Evolutionary conservation across 352 stramenopile species (phyloP).

Genomic region (Phytophthora nicotianae): DNA sequence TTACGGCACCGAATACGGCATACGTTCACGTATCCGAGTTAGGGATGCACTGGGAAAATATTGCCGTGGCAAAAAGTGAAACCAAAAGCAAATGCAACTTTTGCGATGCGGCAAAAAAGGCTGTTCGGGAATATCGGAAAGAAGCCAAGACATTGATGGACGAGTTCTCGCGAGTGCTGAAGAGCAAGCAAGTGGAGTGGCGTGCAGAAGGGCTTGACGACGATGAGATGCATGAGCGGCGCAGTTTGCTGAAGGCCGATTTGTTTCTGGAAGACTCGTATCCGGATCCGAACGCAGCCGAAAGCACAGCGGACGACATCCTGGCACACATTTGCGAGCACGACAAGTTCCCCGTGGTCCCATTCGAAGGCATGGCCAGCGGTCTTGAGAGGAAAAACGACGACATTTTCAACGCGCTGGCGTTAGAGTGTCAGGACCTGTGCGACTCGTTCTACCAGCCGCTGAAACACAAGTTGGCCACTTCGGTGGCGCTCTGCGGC

Average conservation of each 20-base stretch:
- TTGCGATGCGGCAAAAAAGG: slow-evolving; percentile 40
- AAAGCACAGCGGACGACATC: slow-evolving; percentile 52
- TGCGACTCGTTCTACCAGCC: slow-evolving; percentile 45
- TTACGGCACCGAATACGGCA: slow-evolving; percentile 26
- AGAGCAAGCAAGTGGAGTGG: slow-evolving; percentile 42
- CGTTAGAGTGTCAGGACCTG: slow-evolving; percentile 42
- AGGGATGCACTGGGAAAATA: slow-evolving; percentile 61
- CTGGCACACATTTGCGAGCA: slow-evolving; percentile 62
- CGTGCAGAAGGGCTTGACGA: slow-evolving; percentile 43
- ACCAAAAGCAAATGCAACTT: slow-evolving; percentile 37
- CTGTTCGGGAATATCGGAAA: slow-evolving; percentile 46
- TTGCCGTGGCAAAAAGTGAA: slow-evolving; percentile 22
- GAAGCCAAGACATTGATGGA: slow-evolving; percentile 45
- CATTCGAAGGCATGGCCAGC: slow-evolving; percentile 41
- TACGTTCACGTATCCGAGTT: slow-evolving; percentile 58
- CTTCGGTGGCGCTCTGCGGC: slow-evolving; percentile 26
- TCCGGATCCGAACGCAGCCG: slow-evolving; percentile 50
- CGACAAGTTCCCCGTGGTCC: slow-evolving; percentile 49
- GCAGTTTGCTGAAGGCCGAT: slow-evolving; percentile 52
- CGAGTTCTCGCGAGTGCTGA: slow-evolving; percentile 47
- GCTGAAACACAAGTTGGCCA: slow-evolving; percentile 34
- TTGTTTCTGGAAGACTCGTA: slow-evolving; percentile 59
- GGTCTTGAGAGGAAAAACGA: slow-evolving; percentile 52
- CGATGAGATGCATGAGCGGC: slow-evolving; percentile 56
- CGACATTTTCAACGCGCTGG: slow-evolving; percentile 55